Evolutionary conservation across 768 basidiomycete genomes (phyloP).

Genomic region (Neoboletus brunneissimus): DNA sequence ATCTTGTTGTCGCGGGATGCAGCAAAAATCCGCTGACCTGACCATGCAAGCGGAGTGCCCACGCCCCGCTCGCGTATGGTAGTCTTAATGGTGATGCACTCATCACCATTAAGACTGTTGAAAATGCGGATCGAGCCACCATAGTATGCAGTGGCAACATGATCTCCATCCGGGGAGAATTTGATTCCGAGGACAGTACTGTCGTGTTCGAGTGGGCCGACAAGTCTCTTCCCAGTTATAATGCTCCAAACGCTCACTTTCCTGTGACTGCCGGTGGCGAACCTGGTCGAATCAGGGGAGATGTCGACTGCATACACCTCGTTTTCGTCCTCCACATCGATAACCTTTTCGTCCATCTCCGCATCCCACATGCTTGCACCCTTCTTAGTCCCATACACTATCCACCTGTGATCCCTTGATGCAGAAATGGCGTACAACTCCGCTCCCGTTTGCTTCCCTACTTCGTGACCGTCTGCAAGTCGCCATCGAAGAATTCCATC

Average conservation of each 20-base stretch:
- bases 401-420: too few species aligned
- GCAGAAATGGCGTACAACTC: too few species aligned
- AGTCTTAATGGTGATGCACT: not conserved
- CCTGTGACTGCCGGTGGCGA: not conserved
- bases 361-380: not conserved
- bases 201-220: not conserved
- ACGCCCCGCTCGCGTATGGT: accelerated
- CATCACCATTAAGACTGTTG: not conserved
- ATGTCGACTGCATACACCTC: not conserved
- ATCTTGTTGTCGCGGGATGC: not conserved
- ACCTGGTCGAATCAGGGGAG: not conserved
- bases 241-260: not conserved
- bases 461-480: too few species aligned
- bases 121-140: not conserved
- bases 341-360: not conserved
- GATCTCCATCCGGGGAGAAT: not conserved
- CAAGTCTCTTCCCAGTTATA: not conserved
- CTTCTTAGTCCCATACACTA: too few species aligned
- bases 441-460: too few species aligned
- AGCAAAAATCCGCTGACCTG: not conserved
- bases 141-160: not conserved
- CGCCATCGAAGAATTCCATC: too few species aligned
- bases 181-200: not conserved
- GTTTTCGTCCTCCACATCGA: not conserved
- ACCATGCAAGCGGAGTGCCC: not conserved